A percentile compares a stretch with the other conserved stretches of the same genome.
These are phyloP conservation scores for Knufia fluminis DNA, from an alignment of 2,329 filamentous ascomycete species.

Conservation along the genomic window DNA sequence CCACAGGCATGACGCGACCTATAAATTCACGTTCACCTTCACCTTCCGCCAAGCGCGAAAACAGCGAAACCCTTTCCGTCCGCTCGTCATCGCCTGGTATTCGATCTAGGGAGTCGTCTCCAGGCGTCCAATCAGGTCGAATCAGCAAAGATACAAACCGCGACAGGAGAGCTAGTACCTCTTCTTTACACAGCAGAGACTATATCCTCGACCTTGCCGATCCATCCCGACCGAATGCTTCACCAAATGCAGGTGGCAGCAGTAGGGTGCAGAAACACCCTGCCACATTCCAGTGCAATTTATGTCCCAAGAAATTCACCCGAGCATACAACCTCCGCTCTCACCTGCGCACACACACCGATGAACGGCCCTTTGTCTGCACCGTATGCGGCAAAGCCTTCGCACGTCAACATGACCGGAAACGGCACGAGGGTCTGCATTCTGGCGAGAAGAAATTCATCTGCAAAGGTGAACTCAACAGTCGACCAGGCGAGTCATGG, in stretches of 20 bases:
- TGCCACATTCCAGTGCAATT: constrained; percentile 85
- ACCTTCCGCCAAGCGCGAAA: constrained; percentile 18
- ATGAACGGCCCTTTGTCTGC: constrained; percentile 94
- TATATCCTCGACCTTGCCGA: constrained; percentile 89
- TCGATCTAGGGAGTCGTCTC: constrained; percentile 35
- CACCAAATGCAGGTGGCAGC: constrained; percentile 46
- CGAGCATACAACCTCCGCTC: constrained; percentile 93
- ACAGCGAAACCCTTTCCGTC: constrained; percentile 24
- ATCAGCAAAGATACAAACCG: constrained; percentile 26
- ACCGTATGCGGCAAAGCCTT: constrained; percentile 96
- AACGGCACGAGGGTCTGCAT: constrained; percentile 91
- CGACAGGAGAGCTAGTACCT: constrained; percentile 34
- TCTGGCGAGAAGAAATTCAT: constrained; percentile 98
- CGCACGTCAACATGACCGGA: constrained; percentile 91
- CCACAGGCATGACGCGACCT: constrained; percentile 27
- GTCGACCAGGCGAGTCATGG: constrained; percentile 63
- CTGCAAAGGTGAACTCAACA: constrained; percentile 79
- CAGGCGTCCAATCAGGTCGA: constrained; percentile 18
- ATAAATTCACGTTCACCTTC: constrained; percentile 21
- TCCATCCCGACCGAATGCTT: constrained; percentile 66
- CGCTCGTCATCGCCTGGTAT: constrained; percentile 38
- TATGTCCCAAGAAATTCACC: constrained; percentile 94
- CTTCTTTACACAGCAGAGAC: constrained; percentile 45
- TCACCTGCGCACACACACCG: constrained; percentile 90
- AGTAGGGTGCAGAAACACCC: constrained; percentile 96